A percentile compares a stretch with the other conserved stretches of the same genome.
Evolutionary conservation across 257 asterid genomes (phyloP).

Genomic region (Striga asiatica): DNA sequence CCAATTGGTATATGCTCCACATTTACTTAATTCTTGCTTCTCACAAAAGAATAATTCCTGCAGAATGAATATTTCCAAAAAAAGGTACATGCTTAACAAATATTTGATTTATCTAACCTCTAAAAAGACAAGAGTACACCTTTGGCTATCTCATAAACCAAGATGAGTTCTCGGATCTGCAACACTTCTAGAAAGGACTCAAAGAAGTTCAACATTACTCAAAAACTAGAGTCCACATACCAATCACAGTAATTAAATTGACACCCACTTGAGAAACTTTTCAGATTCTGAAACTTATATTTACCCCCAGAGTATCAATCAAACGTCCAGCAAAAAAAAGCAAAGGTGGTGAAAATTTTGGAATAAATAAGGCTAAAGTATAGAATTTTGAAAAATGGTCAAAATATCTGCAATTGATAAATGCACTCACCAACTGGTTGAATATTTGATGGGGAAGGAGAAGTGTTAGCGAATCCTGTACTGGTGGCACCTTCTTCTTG

Average conservation of each 20-base stretch:
- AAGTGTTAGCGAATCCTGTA: constrained; percentile 15
- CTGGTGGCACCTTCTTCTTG: constrained; percentile 9
- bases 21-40: too few relatives aligned
- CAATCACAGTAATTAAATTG: neutral
- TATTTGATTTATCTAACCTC: neutral
- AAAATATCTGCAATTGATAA: neutral
- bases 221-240: constrained; percentile 1
- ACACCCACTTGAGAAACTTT: neutral
- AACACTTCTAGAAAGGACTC: neutral
- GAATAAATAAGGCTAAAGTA: neutral
- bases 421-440: constrained; percentile 27
- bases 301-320: constrained; percentile 2
- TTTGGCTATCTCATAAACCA: constrained; percentile 7
- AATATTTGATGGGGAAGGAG: constrained; percentile 17
- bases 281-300: neutral
- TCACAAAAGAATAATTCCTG: too few relatives aligned
- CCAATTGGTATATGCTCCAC: too few relatives aligned
- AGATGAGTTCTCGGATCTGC: neutral
- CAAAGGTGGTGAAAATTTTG: neutral
- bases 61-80: too few relatives aligned
- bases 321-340: constrained; percentile 2
- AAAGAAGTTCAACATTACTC: constrained; percentile 6
- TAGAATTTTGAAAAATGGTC: neutral
- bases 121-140: neutral
- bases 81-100: neutral